Base-by-base conservation (phyloP, 208 protist genomes). In the Crithidia mellificae region DNA sequence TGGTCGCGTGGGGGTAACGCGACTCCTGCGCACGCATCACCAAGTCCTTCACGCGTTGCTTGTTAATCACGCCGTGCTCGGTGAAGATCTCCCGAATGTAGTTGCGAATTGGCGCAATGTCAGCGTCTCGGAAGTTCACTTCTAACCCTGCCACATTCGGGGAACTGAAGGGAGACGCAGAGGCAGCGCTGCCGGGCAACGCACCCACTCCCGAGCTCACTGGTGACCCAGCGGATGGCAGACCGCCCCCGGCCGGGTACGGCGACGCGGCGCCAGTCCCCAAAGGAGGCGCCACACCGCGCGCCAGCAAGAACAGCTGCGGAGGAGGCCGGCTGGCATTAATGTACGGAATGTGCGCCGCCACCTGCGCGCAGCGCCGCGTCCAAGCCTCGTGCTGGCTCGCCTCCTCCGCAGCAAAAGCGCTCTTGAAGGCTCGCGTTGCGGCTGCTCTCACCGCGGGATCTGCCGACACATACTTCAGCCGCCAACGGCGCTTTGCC, bases 21-120 rank as follows among this genome's bases (percentile, higher is more conserved):
- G 67, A 63, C 38, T 87, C 77, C 22, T 83, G 77, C 25, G 59
- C 87, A 12, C 77, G 77, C 55, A 93, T 74, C 11, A 96, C 82
- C 29, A 94, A 39, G 52, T 92, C 81, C 68, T 96, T 96, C 24
- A 86, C 85, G 3, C 85, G 81, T 61, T 85, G 65, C 56, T 94
- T 94, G 59, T 92, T 93, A 27, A 96, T 46, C 22, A 96, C 91
- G 34, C 88, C 88, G 54, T 93, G 77, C 62, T 94, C 84, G 6
- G 75, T 54, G 70, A 96, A 96, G 2, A 96, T 54, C 56, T 70
- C 62, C 11, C 79, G 83, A 58, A 94, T 91, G 70, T 82, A 85
- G 20, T 77, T 68, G 14, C 81, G 64, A 47, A 94, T 90, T 0
- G 85, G 81, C 2, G 73, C 73, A 6, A 91, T 36, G 14, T 82